Conservation (phyloP, 1,284 basidiomycete genomes). For the Neolentinus lepideus region DNA sequence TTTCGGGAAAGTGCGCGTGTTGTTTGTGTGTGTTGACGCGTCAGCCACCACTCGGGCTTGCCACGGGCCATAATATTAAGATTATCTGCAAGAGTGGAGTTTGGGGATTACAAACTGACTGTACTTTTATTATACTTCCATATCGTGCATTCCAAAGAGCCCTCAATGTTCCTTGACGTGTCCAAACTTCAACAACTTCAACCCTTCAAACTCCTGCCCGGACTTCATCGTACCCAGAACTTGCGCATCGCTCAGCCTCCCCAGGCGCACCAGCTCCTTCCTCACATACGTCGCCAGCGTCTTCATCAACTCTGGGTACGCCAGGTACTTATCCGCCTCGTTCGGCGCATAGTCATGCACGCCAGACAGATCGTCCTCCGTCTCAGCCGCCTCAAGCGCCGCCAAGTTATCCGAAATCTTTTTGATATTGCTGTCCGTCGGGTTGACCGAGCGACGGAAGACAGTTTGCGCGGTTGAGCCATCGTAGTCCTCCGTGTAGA, state of each 20-base stretch:
- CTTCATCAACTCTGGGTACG: constrained; percentile 75
- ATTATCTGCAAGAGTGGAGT: neutral
- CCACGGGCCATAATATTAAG: too few species aligned
- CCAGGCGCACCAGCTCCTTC: constrained; percentile 70
- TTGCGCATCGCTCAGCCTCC: constrained; percentile 63
- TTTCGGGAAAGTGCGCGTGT: too few species aligned
- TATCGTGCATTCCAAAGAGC: neutral
- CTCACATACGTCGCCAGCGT: constrained; percentile 74
- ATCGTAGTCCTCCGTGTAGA: constrained; percentile 23
- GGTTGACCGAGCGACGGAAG: constrained; percentile 60
- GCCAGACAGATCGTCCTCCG: constrained; percentile 60
- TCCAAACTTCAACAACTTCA: neutral
- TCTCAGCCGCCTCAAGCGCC: constrained; percentile 46
- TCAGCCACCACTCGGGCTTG: too few species aligned
- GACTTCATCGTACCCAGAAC: constrained; percentile 31
- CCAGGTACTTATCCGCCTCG: constrained; percentile 59
- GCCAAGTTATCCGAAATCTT: constrained; percentile 45
- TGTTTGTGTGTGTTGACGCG: too few species aligned
- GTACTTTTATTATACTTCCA: neutral
- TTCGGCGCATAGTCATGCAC: constrained; percentile 61
- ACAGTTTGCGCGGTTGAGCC: constrained; percentile 11
- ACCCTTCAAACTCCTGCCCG: neutral
- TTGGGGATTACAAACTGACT: neutral
- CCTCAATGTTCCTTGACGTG: neutral
- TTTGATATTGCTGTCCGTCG: constrained; percentile 54